Percentiles rank a stretch among this genome's conserved stretches.
Evolutionary conservation across 805 yeast genomes (phyloP).

Genomic region (Barnettozyma sucrosica): DNA sequence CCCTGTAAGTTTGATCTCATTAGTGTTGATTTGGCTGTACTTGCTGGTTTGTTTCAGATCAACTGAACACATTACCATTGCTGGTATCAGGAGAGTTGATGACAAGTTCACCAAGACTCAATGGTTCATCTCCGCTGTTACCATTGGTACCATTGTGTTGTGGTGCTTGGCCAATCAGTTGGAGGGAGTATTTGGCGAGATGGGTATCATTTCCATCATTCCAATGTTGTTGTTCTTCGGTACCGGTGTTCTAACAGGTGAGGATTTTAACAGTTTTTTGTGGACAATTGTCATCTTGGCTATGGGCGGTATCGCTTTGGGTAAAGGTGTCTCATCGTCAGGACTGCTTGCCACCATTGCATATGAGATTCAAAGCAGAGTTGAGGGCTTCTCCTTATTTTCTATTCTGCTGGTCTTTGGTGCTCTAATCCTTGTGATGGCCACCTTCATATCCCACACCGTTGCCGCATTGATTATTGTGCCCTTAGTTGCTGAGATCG

Average conservation of each 20-base stretch:
- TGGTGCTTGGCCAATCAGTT: constrained; percentile 88
- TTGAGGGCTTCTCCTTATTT: constrained; percentile 64
- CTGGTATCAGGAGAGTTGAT: constrained; percentile 46
- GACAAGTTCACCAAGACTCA: constrained; percentile 71
- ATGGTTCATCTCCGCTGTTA: constrained; percentile 64
- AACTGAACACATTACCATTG: constrained; percentile 37
- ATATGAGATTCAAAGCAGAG: constrained; percentile 51
- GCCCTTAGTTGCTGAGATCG: constrained; percentile 87
- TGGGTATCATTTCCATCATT: constrained; percentile 91
- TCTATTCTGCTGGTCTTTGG: constrained; percentile 78
- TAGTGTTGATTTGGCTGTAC: constrained; percentile 67
- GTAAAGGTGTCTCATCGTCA: constrained; percentile 90
- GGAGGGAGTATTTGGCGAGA: constrained; percentile 76
- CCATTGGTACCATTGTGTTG: constrained; percentile 65
- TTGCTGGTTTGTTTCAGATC: constrained; percentile 60
- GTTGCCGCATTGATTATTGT: constrained; percentile 93
- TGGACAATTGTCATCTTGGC: constrained; percentile 96
- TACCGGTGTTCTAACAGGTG: constrained; percentile 77
- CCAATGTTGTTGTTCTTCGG: constrained; percentile 93
- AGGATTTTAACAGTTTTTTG: constrained; percentile 90
- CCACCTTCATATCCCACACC: constrained; percentile 94
- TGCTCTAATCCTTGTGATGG: constrained; percentile 70
- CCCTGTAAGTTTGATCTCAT: constrained; percentile 65
- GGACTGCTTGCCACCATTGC: constrained; percentile 84
- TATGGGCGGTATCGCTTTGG: constrained; percentile 96